Conservation (phyloP, 2,329 filamentous ascomycete species). For the Clonostachys byssicola region DNA sequence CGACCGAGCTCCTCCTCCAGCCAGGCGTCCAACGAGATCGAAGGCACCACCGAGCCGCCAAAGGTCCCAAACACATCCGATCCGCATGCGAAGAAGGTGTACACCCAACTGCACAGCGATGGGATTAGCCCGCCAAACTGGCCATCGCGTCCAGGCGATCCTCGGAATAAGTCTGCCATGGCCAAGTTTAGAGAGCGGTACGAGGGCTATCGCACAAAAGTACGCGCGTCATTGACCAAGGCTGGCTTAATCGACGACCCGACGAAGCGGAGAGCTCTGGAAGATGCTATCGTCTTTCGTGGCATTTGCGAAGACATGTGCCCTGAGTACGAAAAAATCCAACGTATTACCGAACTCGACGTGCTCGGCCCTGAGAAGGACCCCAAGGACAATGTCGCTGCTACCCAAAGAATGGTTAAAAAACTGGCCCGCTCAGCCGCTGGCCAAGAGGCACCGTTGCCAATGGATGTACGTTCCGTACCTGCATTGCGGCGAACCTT, state of each 20-base stretch:
- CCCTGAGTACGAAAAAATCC: conserved; percentile 61
- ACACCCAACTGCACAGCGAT: conserved; percentile 48
- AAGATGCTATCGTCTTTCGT: conserved; percentile 63
- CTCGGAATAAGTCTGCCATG: conserved; percentile 43
- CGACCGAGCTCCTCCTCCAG: background rate
- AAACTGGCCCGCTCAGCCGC: conserved; percentile 64
- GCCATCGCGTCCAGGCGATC: conserved; percentile 51
- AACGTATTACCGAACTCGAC: conserved; percentile 57
- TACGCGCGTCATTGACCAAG: conserved; percentile 52
- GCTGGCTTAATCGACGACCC: conserved; percentile 62
- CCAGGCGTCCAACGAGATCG: background rate
- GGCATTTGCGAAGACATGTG: conserved; percentile 69
- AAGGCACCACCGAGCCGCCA: conserved; percentile 7
- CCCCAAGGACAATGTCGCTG: conserved; percentile 35
- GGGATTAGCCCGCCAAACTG: conserved; percentile 48
- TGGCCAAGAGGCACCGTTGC: conserved; percentile 62
- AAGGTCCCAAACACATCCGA: conserved; percentile 16
- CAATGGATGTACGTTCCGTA: conserved; percentile 63
- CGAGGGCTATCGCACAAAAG: conserved; percentile 52
- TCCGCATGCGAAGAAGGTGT: conserved; percentile 44
- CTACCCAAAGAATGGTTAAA: conserved; percentile 57
- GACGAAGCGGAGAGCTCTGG: conserved; percentile 55
- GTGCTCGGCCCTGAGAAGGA: conserved; percentile 53
- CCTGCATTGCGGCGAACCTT: conserved; percentile 53
- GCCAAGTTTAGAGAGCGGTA: conserved; percentile 51